Conservation (phyloP, 306 rosid species). For the Lupinus albus region DNA sequence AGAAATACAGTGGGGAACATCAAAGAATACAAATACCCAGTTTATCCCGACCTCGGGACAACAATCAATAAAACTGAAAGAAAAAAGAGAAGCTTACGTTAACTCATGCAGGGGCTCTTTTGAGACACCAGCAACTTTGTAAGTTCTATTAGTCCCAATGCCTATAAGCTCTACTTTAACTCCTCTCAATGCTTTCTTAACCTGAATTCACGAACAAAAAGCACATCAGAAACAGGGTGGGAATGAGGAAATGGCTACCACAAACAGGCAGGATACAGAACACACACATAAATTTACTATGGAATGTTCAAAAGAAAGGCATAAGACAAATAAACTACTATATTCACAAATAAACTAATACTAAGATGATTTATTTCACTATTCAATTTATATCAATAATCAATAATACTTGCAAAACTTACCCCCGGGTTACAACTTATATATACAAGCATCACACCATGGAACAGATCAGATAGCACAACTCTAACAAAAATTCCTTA, state of each 20-base stretch:
- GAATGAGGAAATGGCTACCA: no score
- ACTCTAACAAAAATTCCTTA: slow-evolving; percentile 47
- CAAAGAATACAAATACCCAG: background rate
- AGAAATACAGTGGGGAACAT: background rate
- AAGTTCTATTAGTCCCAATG: slow-evolving; percentile 21
- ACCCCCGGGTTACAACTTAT: background rate
- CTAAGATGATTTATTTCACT: background rate
- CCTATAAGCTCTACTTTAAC: slow-evolving; percentile 46
- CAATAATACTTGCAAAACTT: background rate
- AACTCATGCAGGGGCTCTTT: slow-evolving; percentile 48
- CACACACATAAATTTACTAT: no score
- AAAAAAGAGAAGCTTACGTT: slow-evolving; percentile 48
- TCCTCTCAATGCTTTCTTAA: slow-evolving; percentile 57
- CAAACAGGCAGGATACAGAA: background rate
- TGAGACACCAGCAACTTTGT: slow-evolving; percentile 55
- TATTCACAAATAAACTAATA: background rate
- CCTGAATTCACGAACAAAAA: slow-evolving; percentile 39
- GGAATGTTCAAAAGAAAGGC: background rate
- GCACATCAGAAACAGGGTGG: background rate
- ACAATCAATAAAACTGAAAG: background rate
- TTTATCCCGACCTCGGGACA: background rate
- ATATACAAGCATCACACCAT: no score
- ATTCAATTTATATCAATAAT: no score
- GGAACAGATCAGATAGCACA: background rate
- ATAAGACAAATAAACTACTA: background rate